phyloP scores from a whole-genome alignment of 768 basidiomycete species.

The Chalciporus piperatus region DNA sequence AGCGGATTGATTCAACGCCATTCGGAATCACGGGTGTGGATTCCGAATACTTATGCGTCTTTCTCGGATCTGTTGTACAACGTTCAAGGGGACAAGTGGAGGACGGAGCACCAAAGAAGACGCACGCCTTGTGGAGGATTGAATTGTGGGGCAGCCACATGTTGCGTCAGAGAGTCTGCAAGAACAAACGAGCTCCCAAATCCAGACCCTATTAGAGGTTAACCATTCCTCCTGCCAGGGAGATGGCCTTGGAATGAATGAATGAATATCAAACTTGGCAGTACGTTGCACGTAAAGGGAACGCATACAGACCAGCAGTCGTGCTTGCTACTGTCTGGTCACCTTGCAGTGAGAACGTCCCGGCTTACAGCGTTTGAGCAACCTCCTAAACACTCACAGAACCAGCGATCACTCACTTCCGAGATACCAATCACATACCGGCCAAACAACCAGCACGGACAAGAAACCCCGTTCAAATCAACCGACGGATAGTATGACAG shows the following conservation, averaged over 20 bases:
- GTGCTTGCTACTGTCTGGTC: slow-evolving; percentile 1
- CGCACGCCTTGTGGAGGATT: slow-evolving; percentile 2
- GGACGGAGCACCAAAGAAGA: slow-evolving; percentile 1
- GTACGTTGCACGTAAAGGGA: slow-evolving; percentile 20
- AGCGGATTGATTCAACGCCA: background rate
- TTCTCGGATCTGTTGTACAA: slow-evolving; percentile 13
- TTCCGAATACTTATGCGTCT: slow-evolving; percentile 1
- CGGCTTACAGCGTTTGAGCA: slow-evolving; percentile 3
- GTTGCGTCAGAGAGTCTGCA: slow-evolving; percentile 8
- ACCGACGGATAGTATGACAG: background rate
- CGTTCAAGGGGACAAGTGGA: slow-evolving; percentile 22
- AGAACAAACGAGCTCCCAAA: background rate
- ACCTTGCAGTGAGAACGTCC: background rate
- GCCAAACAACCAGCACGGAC: background rate
- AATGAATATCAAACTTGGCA: slow-evolving; percentile 7
- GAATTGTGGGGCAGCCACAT: slow-evolving; percentile 28
- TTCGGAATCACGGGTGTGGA: slow-evolving; percentile 1
- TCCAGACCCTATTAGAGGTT: background rate
- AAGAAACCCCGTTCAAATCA: background rate
- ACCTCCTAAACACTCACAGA: slow-evolving; percentile 5
- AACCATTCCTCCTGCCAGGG: slow-evolving; percentile 5
- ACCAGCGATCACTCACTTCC: slow-evolving; percentile 4
- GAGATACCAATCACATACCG: background rate
- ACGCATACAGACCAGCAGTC: slow-evolving; percentile 8
- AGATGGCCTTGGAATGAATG: slow-evolving; percentile 6